Evolutionary conservation across 1,139 yeast genomes (phyloP), one percentile per base, ranked within the genome.

Genomic region (Barnettozyma hawaiiensis): DNA sequence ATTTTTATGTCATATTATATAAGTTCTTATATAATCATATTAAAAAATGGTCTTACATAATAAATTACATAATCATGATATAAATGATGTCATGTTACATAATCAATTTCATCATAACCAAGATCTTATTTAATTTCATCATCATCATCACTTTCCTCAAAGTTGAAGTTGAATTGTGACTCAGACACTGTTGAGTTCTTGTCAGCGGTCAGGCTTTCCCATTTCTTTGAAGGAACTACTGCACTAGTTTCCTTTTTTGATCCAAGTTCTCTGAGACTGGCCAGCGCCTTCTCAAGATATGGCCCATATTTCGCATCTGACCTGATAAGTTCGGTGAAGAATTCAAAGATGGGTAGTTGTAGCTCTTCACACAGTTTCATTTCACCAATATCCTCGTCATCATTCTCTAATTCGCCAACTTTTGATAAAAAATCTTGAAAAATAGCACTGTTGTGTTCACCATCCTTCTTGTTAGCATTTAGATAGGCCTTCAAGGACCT

Each of bases 341-440:
- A 65, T 46, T 79, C 84, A 52, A 59, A 79, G 2, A 81, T 67
- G 1, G 89, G 89, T 56, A 80, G 65, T 5, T 31, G 39, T 6
- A 38, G 19, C 8, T 70, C 51, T 31, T 59, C 48, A 70, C 21
- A 41, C 12, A 46, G 44, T 11, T 50, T 41, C 34, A 66, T 48
- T 41, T 65, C 71, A 14, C 74, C 75, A 39, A 70, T 65, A 49
- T 69, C 74, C 44, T 65, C 71, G 37, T 66, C 63, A 21, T 58
- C 50, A 16, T 50, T 38, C 9, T 49, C 52, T 14, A 49, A 28
- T 4, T 58, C 53, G 4, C 52, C 50, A 19, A 52, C 50, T 48
- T 7, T 51, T 54, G 15, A 46, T 50, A 19, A 16, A 29, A 34
- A 34, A 7, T 15, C 9, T 34, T 34, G 19, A n/a, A 34, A 34